Conservation (phyloP, 257 asterid genomes). For the Nicotiana otophora region DNA sequence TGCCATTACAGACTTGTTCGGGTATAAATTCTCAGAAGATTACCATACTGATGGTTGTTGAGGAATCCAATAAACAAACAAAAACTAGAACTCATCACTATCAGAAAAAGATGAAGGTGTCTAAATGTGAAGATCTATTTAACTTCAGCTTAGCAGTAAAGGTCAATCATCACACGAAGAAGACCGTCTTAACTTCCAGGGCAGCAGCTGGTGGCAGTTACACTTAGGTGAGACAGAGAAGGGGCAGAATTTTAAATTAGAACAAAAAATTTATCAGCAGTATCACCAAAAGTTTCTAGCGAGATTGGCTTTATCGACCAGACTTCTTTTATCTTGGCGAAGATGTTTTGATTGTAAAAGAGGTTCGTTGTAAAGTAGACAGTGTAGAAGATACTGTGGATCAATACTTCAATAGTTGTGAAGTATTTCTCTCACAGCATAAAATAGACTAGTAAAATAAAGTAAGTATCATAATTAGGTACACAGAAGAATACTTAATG, state of each 20-base stretch:
- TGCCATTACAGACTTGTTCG: not conserved
- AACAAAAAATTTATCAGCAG: constrained; percentile 2
- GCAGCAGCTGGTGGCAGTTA: not conserved
- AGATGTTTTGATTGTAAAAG: not conserved
- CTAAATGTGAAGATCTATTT: not conserved
- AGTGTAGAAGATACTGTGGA: not conserved
- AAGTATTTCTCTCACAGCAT: not conserved
- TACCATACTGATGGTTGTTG: not conserved
- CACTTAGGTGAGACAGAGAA: not conserved
- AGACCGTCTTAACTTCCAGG: not conserved
- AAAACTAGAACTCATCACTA: not conserved
- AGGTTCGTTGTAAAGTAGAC: not conserved
- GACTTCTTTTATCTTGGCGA: not conserved
- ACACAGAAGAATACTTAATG: not conserved
- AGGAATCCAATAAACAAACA: not conserved
- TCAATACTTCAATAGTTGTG: not conserved
- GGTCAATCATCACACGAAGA: not conserved
- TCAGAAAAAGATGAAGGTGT: not conserved
- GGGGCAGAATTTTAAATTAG: not conserved
- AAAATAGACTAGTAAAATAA: not conserved
- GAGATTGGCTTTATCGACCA: not conserved
- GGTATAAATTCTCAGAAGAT: not conserved
- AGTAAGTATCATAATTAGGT: not conserved
- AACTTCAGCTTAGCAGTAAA: not conserved
- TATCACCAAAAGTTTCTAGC: not conserved